Base-by-base conservation (phyloP, 768 basidiomycete species). In the Chalciporus chontae region DNA sequence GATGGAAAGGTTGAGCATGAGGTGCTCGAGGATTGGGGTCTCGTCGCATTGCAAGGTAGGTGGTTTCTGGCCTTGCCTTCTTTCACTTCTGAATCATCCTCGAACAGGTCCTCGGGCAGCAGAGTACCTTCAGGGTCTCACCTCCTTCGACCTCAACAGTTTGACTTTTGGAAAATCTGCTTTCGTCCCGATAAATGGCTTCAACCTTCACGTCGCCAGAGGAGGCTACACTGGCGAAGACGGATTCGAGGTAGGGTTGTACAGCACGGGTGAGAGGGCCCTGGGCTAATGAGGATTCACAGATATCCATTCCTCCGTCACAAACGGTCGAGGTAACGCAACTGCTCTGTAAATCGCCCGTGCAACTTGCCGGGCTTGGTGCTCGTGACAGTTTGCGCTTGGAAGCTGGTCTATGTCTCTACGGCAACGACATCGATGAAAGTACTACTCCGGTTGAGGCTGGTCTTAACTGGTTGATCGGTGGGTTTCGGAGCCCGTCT, bases 151-250 rank as follows among this genome's bases (percentile, higher is more conserved):
- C 66, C 75, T 98, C 10, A 69, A 72, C 18, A 70, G 75, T 36
- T 71, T 98, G 43, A 87, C 85, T 23, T 97, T 99, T 61, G 93
- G 94, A 34, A 84, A 81, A 53, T 86, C 89, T 17, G 85, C 87
- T 0, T 92, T 83, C 63, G 78, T 91, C 8, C 81, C 87, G 1
- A 77, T 96, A 37, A 85, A 85, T 51, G 66, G 68, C 17, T 62
- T 71, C 50, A 61, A 67, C 4, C 78, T 90, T 31, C 93, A 98
- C 63, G 81, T 98, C 26, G 89, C 93, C 8, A 83, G 96, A 14
- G 91, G 93, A 24, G 96, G 96, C 5, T 99, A 99, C 70, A 98
- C 96, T 0, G 96, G 96, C 10, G 96, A 99, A 71, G 96, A 99
- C 68, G 96, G 96, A 0, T 98, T 99, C 57, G 96, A 99, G 77